phyloP scores from a whole-genome alignment of 2,329 filamentous ascomycete species.

The Aspergillus sp. region DNA sequence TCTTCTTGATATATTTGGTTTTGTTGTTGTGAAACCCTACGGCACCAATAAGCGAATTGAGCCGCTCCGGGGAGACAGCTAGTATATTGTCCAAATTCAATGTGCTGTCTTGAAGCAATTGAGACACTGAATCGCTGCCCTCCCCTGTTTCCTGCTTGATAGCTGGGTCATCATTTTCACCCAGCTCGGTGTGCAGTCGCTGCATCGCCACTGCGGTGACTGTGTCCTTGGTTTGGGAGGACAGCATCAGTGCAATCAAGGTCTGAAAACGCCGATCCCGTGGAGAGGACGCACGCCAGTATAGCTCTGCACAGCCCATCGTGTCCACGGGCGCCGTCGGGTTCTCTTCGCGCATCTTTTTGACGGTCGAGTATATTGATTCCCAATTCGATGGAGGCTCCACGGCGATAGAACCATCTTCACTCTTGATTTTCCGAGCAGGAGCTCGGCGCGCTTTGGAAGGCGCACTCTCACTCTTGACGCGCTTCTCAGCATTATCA shows the following conservation, averaged over 20 bases:
- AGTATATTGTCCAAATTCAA: constrained; percentile 78
- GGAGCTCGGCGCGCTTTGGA: constrained; percentile 39
- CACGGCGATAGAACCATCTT: constrained; percentile 36
- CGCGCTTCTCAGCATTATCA: not conserved
- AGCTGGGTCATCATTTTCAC: constrained; percentile 22
- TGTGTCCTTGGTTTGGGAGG: constrained; percentile 89
- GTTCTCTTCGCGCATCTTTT: constrained; percentile 72
- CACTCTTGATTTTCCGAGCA: constrained; percentile 41
- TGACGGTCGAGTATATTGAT: constrained; percentile 73
- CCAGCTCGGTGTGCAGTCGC: constrained; percentile 72
- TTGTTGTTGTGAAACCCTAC: constrained; percentile 97
- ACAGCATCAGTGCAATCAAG: constrained; percentile 84
- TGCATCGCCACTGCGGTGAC: constrained; percentile 83
- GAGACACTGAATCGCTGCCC: constrained; percentile 19
- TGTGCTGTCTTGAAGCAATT: constrained; percentile 39
- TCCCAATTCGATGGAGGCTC: constrained; percentile 80
- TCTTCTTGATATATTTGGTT: constrained; percentile 76
- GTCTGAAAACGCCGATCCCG: constrained; percentile 77
- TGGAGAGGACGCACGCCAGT: constrained; percentile 43
- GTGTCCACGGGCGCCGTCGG: constrained; percentile 83
- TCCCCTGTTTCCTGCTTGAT: constrained; percentile 29
- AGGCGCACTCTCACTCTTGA: constrained; percentile 17
- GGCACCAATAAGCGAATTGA: constrained; percentile 75
- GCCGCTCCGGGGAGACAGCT: constrained; percentile 62
- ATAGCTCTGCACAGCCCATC: constrained; percentile 76